These are phyloP conservation scores for Nevesoporus exiguus DNA, from an alignment of 768 basidiomycete genomes.

Conservation along the genomic window DNA sequence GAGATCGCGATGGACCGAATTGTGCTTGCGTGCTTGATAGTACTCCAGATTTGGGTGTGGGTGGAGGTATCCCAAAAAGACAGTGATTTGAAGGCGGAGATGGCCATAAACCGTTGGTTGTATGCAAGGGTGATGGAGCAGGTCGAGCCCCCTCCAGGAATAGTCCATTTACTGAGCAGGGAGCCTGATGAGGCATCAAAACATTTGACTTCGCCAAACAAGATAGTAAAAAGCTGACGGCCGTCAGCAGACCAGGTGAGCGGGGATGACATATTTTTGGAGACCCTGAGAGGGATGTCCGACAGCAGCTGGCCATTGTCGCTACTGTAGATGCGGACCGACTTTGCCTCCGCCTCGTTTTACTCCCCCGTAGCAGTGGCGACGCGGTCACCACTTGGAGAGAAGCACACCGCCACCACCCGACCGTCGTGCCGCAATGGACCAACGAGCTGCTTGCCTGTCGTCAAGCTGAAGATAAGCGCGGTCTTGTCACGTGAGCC, in stretches of 20 bases:
- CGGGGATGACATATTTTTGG: background rate
- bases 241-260: conserved; percentile 7
- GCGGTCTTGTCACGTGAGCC: too few relatives aligned
- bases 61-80: conserved; percentile 3
- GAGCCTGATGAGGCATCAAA: conserved; percentile 3
- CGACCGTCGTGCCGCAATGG: background rate
- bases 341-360: too few relatives aligned
- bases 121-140: background rate
- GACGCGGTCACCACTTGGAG: background rate
- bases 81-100: rapidly evolving
- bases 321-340: conserved; percentile 4
- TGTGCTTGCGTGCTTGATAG: background rate
- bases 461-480: too few relatives aligned
- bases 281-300: background rate
- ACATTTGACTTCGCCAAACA: background rate
- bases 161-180: background rate
- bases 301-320: conserved; percentile 1
- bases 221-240: background rate
- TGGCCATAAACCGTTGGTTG: background rate
- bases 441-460: too few relatives aligned
- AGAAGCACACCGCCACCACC: background rate
- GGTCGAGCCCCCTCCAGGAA: background rate
- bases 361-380: background rate
- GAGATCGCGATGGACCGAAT: background rate
- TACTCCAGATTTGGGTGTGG: background rate